A percentile compares a stretch with the other conserved stretches of the same genome.
Evolutionary conservation across 257 asterid species (phyloP).

Genomic region (Mitragyna speciosa): DNA sequence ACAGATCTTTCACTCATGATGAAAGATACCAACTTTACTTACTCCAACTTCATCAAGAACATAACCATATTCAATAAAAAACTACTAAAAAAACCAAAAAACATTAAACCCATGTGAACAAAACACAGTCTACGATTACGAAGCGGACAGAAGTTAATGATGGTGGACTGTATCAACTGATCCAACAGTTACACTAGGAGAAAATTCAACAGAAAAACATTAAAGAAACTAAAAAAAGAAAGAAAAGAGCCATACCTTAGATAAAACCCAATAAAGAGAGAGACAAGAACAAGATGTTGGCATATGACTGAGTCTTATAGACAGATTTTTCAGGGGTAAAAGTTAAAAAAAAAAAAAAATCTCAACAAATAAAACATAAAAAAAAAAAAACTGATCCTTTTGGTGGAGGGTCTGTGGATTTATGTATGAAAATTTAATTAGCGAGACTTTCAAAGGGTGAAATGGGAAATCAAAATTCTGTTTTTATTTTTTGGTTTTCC

Average conservation of each 20-base stretch:
- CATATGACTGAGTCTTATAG: conserved; percentile 3
- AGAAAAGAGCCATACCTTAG: conserved; percentile 28
- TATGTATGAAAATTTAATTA: too few species aligned
- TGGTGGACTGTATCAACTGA: conserved; percentile 11
- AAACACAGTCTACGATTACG: background rate
- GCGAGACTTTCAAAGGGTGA: conserved; percentile 8
- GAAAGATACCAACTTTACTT: background rate
- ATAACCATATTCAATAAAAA: background rate
- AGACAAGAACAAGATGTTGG: conserved; percentile 15
- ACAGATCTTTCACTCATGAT: conserved; percentile 40
- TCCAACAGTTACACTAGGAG: background rate
- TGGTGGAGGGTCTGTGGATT: conserved; percentile 18
- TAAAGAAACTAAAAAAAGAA: background rate
- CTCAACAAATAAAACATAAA: background rate
- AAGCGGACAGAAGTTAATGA: background rate
- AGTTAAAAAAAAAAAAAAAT: conserved; percentile 15
- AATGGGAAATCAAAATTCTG: conserved; percentile 15
- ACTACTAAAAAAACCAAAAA: background rate
- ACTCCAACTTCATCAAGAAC: conserved; percentile 19
- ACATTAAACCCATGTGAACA: background rate
- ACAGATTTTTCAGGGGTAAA: conserved; percentile 11
- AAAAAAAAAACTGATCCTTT: conserved; percentile 8
- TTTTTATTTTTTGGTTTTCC: too few species aligned
- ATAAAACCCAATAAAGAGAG: conserved; percentile 28
- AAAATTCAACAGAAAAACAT: background rate